Base-by-base conservation (phyloP, 2,329 filamentous ascomycete genomes). In the Leptographium lundbergii region DNA sequence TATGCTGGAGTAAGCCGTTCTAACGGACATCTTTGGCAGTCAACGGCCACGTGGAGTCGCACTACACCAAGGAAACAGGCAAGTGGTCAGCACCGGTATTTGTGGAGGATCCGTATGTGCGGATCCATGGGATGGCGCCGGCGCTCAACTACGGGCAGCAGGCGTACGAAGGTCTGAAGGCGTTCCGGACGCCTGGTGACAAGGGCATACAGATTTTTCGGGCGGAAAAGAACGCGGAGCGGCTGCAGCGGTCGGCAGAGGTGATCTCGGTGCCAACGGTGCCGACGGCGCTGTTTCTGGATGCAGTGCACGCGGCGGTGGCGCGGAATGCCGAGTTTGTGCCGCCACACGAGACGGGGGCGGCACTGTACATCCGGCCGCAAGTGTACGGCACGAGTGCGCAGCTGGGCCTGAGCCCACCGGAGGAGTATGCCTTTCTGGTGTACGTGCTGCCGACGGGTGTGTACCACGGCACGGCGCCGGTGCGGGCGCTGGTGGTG, bases 151-250 rank as follows among this genome's bases (percentile, higher is more conserved):
- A 99, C 72, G 91, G 92, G 60, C 91, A 96, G 70, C 94, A 97
- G 76, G 92, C 90, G 67, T 99, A 95, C 77, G 94, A 99, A 72
- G 94, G 94, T n/a, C 84, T 97, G 71, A 97, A 97, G 74, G 91
- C 92, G 59, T 96, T 96, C 81, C 90, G 92, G 63, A 77, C 80
- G 2, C 88, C 90, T 22, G 76, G 80, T 60, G 82, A 87, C 71
- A 70, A 77, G 61, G 73, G 75, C 61, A 91, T 97, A 74, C 83
- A 85, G 70, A 82, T 97, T 71, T 97, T 97, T 82, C 87, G 92
- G 5, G 89, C 92, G 0, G 80, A 86, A 68, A 84, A 86, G 69
- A 97, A 97, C 71, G 94, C 91, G 45, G 73, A 75, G 50, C 89
- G 92, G 61, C 83, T 97, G 78, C 87, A 90, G 70, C 85, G 91